A percentile compares a stretch with the other conserved stretches of the same genome.
Conservation (phyloP, 176 grass and related monocot species). For the Avena sativa region DNA sequence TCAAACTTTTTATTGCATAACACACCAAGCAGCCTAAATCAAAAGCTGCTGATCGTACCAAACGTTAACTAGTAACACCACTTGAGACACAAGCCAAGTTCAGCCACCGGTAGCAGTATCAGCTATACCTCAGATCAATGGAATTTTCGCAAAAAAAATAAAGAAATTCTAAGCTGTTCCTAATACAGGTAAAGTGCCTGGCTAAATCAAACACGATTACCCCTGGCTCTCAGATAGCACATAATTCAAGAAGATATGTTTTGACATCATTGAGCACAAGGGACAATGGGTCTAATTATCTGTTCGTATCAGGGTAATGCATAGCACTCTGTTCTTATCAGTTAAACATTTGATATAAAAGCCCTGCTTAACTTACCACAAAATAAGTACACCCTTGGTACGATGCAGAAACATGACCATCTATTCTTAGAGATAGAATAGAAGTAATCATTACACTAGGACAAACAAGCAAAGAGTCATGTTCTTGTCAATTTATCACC, state of each 20-base stretch:
- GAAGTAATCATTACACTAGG: slow-evolving; percentile 9
- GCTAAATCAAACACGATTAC: no score
- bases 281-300: background rate
- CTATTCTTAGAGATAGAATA: slow-evolving; percentile 2
- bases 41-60: background rate
- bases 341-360: background rate
- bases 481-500: background rate
- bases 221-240: no score
- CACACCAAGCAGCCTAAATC: background rate
- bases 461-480: background rate
- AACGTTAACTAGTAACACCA: no score
- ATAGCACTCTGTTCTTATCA: background rate
- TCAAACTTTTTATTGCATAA: background rate
- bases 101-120: background rate
- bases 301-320: background rate
- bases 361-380: no score
- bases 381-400: no score
- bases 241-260: background rate
- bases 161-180: no score
- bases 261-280: background rate
- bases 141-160: no score
- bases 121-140: background rate
- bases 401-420: no score
- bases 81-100: background rate
- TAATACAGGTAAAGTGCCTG: no score